These are phyloP conservation scores for Solanum chacoense DNA, from an alignment of 305 asterid genomes.

Conservation along the genomic window DNA sequence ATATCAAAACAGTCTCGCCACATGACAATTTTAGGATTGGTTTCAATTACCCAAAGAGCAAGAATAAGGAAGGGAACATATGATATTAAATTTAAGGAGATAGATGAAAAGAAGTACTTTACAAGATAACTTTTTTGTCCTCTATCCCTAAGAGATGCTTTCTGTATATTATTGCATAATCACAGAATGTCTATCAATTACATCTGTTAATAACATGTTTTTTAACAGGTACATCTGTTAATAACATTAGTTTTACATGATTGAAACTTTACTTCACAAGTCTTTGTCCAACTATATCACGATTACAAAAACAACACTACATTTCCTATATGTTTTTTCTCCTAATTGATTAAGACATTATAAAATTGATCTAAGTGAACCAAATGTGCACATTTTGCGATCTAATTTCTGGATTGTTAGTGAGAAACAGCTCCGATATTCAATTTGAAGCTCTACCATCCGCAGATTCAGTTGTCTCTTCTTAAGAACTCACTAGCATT, in stretches of 20 bases:
- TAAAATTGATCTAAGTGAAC: neutral
- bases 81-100: neutral
- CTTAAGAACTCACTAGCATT: neutral
- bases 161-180: neutral
- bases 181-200: neutral
- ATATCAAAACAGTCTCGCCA: neutral
- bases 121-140: neutral
- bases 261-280: neutral
- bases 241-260: neutral
- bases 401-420: neutral
- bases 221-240: neutral
- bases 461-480: neutral
- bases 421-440: neutral
- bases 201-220: neutral
- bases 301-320: neutral
- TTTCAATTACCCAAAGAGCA: neutral
- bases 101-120: neutral
- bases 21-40: neutral
- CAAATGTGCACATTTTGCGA: neutral
- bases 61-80: neutral
- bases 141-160: neutral
- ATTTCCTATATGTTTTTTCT: neutral
- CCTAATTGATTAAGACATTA: neutral
- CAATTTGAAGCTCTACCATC: neutral
- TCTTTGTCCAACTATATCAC: neutral